Percentiles rank a stretch among this genome's conserved stretches.
These are phyloP conservation scores for Phytophthora ohioensis DNA, from an alignment of 352 stramenopile species.

Conservation along the genomic window DNA sequence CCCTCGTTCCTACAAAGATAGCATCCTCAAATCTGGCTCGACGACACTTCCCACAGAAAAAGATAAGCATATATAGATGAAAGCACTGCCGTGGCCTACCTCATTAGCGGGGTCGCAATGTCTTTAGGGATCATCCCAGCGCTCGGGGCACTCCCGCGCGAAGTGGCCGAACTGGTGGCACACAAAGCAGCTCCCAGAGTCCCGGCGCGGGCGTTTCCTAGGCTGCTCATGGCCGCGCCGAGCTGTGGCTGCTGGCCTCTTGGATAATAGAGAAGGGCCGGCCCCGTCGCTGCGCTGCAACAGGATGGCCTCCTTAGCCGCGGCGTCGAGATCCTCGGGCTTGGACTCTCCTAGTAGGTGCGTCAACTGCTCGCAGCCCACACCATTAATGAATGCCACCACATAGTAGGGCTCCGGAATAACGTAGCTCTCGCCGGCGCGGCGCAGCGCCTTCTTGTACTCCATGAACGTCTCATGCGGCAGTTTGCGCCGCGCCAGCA, in stretches of 20 bases:
- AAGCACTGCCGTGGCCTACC: conserved; percentile 13
- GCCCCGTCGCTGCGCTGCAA: conserved; percentile 36
- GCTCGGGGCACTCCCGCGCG: conserved; percentile 34
- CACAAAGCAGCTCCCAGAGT: conserved; percentile 25
- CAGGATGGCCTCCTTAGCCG: conserved; percentile 35
- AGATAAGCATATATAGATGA: conserved; percentile 24
- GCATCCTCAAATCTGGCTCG: conserved; percentile 16
- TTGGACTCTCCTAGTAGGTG: conserved; percentile 32
- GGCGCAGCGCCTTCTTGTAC: conserved; percentile 33
- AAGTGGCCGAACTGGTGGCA: conserved; percentile 36
- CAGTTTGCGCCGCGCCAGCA: conserved; percentile 30
- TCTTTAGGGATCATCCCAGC: conserved; percentile 28
- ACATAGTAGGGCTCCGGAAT: conserved; percentile 39
- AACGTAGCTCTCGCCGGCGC: conserved; percentile 23
- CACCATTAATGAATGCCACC: conserved; percentile 38
- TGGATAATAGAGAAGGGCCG: conserved; percentile 8
- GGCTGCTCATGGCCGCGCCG: conserved; percentile 12
- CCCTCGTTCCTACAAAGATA: conserved; percentile 26
- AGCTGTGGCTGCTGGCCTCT: background rate
- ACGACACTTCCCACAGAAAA: conserved; percentile 1
- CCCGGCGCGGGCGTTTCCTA: conserved; percentile 26
- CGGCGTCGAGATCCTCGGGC: conserved; percentile 24
- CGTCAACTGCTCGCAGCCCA: conserved; percentile 24
- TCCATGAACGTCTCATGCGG: conserved; percentile 36
- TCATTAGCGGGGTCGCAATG: conserved; percentile 1